These are phyloP conservation scores for Oryza rufipogon DNA, from an alignment of 176 grass and related monocot species.

Conservation along the genomic window DNA sequence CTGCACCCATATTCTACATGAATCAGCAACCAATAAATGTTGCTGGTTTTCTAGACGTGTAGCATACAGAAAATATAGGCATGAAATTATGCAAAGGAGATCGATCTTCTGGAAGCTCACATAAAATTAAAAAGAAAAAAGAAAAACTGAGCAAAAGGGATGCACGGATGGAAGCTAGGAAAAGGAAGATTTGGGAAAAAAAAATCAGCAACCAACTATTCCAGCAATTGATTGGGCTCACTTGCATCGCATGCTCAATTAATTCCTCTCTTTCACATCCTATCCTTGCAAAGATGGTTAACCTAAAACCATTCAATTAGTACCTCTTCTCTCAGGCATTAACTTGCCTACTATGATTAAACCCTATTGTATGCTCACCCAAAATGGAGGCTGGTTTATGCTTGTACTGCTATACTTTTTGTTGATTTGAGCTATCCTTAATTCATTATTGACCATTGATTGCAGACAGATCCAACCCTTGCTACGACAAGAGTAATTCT, in stretches of 20 bases:
- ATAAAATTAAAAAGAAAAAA: not conserved
- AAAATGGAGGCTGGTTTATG: slow-evolving; percentile 50
- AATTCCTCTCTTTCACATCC: not conserved
- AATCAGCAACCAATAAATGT: slow-evolving; percentile 32
- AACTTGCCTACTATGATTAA: slow-evolving; percentile 42
- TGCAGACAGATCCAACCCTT: slow-evolving; percentile 19
- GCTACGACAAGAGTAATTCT: not conserved
- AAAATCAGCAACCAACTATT: slow-evolving; percentile 43
- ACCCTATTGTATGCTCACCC: slow-evolving; percentile 42
- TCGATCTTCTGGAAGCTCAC: slow-evolving; percentile 40
- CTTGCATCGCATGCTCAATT: slow-evolving; percentile 35
- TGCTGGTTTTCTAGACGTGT: not conserved
- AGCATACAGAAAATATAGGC: not conserved
- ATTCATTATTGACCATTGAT: slow-evolving; percentile 17
- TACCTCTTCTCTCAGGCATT: slow-evolving; percentile 21
- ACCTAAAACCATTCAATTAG: slow-evolving; percentile 41
- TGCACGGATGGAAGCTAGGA: not conserved
- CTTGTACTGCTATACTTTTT: not conserved
- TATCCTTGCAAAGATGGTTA: slow-evolving; percentile 44
- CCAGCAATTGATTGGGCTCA: slow-evolving; percentile 51
- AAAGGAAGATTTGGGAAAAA: not conserved
- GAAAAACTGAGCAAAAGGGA: not conserved
- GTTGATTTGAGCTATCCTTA: not conserved
- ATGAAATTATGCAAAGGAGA: not conserved
- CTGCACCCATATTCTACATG: not conserved